A percentile compares a stretch with the other conserved stretches of the same genome.
These are phyloP conservation scores for Vitis rupestris DNA, from an alignment of 164 flowering plant genomes.

Conservation along the genomic window DNA sequence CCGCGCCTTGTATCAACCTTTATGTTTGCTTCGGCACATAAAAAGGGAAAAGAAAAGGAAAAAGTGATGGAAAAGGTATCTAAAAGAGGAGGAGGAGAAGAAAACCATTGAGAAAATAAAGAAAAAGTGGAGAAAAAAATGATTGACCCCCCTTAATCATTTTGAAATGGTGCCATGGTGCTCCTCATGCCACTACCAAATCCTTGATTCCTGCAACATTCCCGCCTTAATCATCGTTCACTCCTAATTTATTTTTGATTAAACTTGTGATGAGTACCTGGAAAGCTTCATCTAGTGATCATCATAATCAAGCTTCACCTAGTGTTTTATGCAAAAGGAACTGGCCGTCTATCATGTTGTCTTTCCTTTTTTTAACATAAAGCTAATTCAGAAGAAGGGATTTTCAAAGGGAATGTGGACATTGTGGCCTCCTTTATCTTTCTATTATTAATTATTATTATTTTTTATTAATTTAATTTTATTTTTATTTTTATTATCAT, in stretches of 20 bases:
- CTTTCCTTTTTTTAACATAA: constrained; percentile 13
- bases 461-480: neutral
- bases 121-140: neutral
- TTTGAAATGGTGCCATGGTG: neutral
- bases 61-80: too few relatives aligned
- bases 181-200: neutral
- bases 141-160: neutral
- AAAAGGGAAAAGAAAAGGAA: too few relatives aligned
- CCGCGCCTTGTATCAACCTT: too few relatives aligned
- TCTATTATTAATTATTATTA: neutral
- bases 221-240: constrained; percentile 9
- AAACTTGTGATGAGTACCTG: neutral
- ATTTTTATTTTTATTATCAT: neutral
- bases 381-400: neutral
- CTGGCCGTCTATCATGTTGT: constrained; percentile 19
- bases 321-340: constrained; percentile 11
- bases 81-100: too few relatives aligned
- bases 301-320: neutral
- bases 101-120: neutral
- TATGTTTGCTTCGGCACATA: too few relatives aligned
- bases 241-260: neutral
- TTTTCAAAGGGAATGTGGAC: constrained; percentile 6
- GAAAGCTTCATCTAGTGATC: neutral
- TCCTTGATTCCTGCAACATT: constrained; percentile 17
- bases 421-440: constrained; percentile 1